These are phyloP conservation scores for Cryptococcus hybrid DNA, from an alignment of 1,284 basidiomycete genomes.

Conservation along the genomic window DNA sequence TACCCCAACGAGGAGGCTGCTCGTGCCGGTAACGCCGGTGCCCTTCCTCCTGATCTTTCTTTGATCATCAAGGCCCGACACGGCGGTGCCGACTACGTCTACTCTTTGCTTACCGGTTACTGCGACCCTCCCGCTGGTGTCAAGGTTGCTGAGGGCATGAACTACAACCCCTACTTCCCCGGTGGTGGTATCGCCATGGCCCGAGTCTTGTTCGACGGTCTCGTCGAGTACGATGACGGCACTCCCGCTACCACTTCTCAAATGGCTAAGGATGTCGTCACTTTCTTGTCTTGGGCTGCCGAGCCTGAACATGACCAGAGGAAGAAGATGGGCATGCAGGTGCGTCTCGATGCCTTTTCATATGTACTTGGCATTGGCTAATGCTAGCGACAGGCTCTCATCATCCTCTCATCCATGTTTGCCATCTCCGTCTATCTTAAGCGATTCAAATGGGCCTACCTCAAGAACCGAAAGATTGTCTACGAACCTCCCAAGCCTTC, in stretches of 20 bases:
- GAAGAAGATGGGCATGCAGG: constrained; percentile 84
- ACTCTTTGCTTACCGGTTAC: constrained; percentile 96
- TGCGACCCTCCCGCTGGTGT: constrained; percentile 96
- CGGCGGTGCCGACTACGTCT: constrained; percentile 94
- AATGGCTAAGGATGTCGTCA: constrained; percentile 98
- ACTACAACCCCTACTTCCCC: constrained; percentile 98
- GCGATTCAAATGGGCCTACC: constrained; percentile 87
- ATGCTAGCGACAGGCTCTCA: constrained; percentile 65
- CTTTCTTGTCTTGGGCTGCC: constrained; percentile 92
- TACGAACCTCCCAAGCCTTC: constrained; percentile 50
- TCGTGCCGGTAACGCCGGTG: constrained; percentile 83
- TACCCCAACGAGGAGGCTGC: constrained; percentile 99
- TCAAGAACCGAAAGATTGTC: constrained; percentile 89
- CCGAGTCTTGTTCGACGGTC: constrained; percentile 89
- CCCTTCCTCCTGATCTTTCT: constrained; percentile 94
- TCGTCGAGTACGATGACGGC: constrained; percentile 93
- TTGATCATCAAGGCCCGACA: constrained; percentile 99
- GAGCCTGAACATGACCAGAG: constrained; percentile 98
- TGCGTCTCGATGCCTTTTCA: constrained; percentile 22
- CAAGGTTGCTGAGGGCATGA: constrained; percentile 93
- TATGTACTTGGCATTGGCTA: background rate
- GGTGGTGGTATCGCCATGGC: constrained; percentile 99
- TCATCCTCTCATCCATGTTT: constrained; percentile 79
- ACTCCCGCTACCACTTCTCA: constrained; percentile 98
- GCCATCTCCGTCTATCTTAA: constrained; percentile 85